Percentiles rank a stretch among this genome's conserved stretches.
These are phyloP conservation scores for Fusarium goolgardi DNA, from an alignment of 2,329 filamentous ascomycete genomes.

Conservation along the genomic window DNA sequence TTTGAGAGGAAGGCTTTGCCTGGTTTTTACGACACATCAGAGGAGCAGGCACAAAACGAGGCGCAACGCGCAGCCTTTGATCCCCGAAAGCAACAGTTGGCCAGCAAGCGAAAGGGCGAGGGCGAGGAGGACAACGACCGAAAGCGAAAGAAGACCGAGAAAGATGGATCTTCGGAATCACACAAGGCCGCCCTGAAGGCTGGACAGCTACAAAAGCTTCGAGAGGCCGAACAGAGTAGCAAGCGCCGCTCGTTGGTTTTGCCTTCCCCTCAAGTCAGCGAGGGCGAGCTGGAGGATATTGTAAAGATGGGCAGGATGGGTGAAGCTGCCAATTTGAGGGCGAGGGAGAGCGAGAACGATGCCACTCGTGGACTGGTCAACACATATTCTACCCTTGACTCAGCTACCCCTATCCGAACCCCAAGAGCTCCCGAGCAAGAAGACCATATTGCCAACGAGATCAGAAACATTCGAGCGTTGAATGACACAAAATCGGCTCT, in stretches of 20 bases:
- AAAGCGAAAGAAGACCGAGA: constrained; percentile 90
- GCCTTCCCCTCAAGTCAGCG: constrained; percentile 90
- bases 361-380: constrained; percentile 87
- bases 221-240: constrained; percentile 96
- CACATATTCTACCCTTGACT: constrained; percentile 85
- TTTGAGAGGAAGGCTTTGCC: constrained; percentile 91
- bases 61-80: constrained; percentile 86
- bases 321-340: constrained; percentile 82
- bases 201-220: constrained; percentile 91
- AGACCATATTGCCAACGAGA: constrained; percentile 96
- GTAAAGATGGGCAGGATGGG: constrained; percentile 98
- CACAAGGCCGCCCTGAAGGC: constrained; percentile 91
- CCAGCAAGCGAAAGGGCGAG: constrained; percentile 92
- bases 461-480: constrained; percentile 89
- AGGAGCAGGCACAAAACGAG: constrained; percentile 86
- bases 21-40: constrained; percentile 93
- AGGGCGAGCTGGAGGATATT: constrained; percentile 94
- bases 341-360: constrained; percentile 82
- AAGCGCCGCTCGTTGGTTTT: constrained; percentile 87
- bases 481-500: constrained; percentile 95
- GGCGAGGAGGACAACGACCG: constrained; percentile 84
- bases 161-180: constrained; percentile 79
- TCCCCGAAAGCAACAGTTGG: constrained; percentile 89
- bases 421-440: constrained; percentile 92
- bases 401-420: constrained; percentile 88